Base-by-base conservation (phyloP, 352 stramenopile genomes). In the Phytophthora uliginosa region DNA sequence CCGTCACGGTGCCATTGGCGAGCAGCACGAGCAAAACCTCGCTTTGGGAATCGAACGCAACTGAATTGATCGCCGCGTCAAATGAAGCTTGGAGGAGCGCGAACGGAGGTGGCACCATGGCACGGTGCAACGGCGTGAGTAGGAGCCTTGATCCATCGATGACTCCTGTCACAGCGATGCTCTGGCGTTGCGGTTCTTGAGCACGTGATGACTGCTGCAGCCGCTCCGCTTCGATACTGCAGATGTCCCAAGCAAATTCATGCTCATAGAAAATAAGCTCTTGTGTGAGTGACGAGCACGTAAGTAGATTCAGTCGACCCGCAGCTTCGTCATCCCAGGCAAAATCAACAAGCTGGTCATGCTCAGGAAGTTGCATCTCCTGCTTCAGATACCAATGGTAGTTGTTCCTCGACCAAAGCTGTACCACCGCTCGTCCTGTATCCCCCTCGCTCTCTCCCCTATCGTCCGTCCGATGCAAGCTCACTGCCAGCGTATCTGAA, bases 301-400 rank as follows among this genome's bases (percentile, higher is more conserved):
- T 54, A 28, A 92, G 55, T 22, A 87, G 28, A 33, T 84, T 76
- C n/a, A 94, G 59, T 31, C 72, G 62, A 3, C 63, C 76, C 3
- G 82, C 63, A 6, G 62, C 48, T 52, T 95, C 88, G 8, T 84
- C 74, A 55, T 95, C 85, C 88, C 88, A 94, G 2, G 59, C 40
- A 24, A 86, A 85, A 50, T 55, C 68, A n/a, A 77, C 42, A 22
- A 90, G 66, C 3, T 66, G 55, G 10, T 73, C 17, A 7, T 72
- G 65, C 31, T 3, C 47, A 24, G 56, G 55, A 45, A 79, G 75
- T 63, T 67, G 60, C 24, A 68, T 62, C 65, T 95, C 85, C 52
- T 95, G 88, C 58, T 95, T 95, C 45, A 95, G 64, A 45, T 92
- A 95, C 90, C 90, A 97, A 57, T 94, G 88, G 61, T 95, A 95